phyloP scores from a whole-genome alignment of 805 yeast genomes.

The Zygosaccharomyces siamensis region DNA sequence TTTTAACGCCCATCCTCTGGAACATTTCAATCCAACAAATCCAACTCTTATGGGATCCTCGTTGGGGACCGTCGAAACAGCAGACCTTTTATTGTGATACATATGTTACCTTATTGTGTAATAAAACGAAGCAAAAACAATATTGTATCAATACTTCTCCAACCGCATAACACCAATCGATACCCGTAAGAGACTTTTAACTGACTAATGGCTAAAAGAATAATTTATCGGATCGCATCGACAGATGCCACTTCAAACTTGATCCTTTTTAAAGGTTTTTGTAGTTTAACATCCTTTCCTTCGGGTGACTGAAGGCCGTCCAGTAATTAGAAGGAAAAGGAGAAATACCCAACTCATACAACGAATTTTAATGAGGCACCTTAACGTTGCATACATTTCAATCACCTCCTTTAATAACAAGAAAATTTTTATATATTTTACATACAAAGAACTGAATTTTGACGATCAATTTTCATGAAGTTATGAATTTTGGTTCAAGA shows the following conservation, averaged over 20 bases:
- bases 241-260: background rate
- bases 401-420: background rate
- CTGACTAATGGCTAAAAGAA: background rate
- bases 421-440: background rate
- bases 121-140: background rate
- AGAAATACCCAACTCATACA: background rate
- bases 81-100: conserved; percentile 29
- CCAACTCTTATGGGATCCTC: conserved; percentile 30
- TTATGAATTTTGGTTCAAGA: background rate
- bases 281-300: background rate
- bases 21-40: conserved; percentile 24
- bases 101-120: conserved; percentile 6
- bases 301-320: conserved; percentile 3
- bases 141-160: background rate
- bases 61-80: conserved; percentile 30
- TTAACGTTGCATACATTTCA: background rate
- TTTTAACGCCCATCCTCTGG: conserved; percentile 32
- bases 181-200: background rate
- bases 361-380: background rate
- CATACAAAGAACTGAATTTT: background rate
- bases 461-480: background rate
- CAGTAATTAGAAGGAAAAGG: background rate
- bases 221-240: background rate
- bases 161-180: background rate
- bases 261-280: conserved; percentile 1